These are phyloP conservation scores for Fraxinus anomala DNA, from an alignment of 257 asterid species.

Conservation along the genomic window DNA sequence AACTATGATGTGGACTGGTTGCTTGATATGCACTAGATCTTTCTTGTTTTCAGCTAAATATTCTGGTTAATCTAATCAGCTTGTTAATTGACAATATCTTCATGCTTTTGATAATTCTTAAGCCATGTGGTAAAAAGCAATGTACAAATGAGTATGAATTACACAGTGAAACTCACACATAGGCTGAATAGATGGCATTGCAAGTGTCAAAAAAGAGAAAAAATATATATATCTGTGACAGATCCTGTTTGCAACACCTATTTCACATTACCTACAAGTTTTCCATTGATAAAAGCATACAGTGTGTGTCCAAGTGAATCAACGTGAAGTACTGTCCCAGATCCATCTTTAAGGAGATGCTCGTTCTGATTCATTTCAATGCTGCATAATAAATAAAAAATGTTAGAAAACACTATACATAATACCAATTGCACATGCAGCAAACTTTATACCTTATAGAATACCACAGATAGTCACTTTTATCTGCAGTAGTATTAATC, in stretches of 20 bases:
- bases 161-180: neutral
- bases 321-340: conserved; percentile 65
- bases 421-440: neutral
- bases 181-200: neutral
- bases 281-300: conserved; percentile 64
- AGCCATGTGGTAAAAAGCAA: neutral
- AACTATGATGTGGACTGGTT: neutral
- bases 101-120: neutral
- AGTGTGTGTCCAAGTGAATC: conserved; percentile 77
- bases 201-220: neutral
- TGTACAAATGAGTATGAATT: neutral
- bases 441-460: conserved; percentile 56
- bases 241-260: neutral
- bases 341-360: conserved; percentile 60
- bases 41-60: neutral
- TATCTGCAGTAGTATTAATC: conserved; percentile 82
- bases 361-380: conserved; percentile 50
- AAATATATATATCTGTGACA: neutral
- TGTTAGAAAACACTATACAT: neutral
- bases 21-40: neutral
- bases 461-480: conserved; percentile 85
- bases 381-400: conserved; percentile 42
- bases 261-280: conserved; percentile 66
- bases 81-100: neutral
- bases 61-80: neutral